Evolutionary conservation across 2,329 filamentous ascomycete genomes (phyloP), one percentile per base, ranked within the genome.

Genomic region (Fusarium nanum): DNA sequence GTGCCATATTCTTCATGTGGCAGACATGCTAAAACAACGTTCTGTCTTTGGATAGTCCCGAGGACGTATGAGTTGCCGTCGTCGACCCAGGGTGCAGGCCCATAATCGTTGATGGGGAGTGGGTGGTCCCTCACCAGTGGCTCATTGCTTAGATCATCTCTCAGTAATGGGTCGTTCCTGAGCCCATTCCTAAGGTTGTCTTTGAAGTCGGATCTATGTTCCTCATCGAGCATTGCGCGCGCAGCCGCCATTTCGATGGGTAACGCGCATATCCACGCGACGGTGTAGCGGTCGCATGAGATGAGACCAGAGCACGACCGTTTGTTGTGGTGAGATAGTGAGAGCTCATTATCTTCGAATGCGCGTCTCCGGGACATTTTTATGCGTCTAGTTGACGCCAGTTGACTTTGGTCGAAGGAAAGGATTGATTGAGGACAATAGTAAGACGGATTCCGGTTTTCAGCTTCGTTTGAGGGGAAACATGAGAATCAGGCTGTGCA

Each of bases 181-280:
- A 22, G 22, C 22, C 22, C 22, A 3, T 3, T 22, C 22, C 22
- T 22, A 22, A 22, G 22, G 22, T 22, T 66, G n/a, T 78, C 73
- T 68, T 69, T 28, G 22, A 22, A 5, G 22, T 22, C 3, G 22
- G 22, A 22, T 22, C 22, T 22, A 5, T 23, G 22, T 5, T 49
- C 23, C 20, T 77, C 64, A 13, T 80, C 76, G 0, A 79, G 72
- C 70, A 79, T 76, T 2, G 53, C 69, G 1, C 56, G 55, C 1
- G 76, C 75, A 7, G 78, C 77, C 2, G 75, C 73, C 59, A 73
- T 67, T 22, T 80, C 78, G 0, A 73, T 62, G 1, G 49, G 54
- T 0, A 79, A 30, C 0, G 78, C 76, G 45, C 75, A 79, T 0
- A 80, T 72, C 78, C 78, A 80, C 0, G 77, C 78, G 5, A 80